Evolutionary conservation across 2,329 filamentous ascomycete genomes (phyloP).

Genomic region (Alternaria viburni): DNA sequence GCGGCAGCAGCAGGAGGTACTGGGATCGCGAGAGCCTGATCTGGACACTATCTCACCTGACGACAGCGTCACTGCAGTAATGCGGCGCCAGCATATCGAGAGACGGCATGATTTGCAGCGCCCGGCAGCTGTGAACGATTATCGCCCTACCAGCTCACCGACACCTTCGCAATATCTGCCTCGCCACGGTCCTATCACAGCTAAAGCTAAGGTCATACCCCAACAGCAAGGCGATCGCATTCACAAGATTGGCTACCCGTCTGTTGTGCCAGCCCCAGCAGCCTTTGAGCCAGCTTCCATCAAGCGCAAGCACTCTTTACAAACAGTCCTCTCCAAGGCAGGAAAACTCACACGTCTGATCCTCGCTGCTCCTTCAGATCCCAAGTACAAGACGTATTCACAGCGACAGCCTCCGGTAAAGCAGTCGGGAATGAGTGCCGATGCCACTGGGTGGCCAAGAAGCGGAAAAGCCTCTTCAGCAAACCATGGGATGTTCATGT

Average conservation of each 20-base stretch:
- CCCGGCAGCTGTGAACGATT: background rate
- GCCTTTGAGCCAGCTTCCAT: background rate
- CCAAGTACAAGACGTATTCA: slow-evolving; percentile 16
- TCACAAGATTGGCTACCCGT: background rate
- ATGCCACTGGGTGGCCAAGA: background rate
- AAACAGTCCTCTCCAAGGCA: background rate
- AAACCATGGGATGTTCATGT: background rate
- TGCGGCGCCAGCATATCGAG: background rate
- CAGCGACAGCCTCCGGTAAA: background rate
- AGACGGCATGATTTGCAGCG: background rate
- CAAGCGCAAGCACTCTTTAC: background rate
- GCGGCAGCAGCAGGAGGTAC: background rate
- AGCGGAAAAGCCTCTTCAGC: background rate
- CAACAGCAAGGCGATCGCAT: background rate
- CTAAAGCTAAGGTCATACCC: background rate
- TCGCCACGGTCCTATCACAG: background rate
- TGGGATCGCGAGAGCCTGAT: background rate
- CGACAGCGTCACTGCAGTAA: background rate
- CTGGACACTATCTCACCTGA: background rate
- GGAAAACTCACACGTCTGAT: slow-evolving; percentile 19
- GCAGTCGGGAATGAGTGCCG: background rate
- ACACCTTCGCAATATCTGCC: background rate
- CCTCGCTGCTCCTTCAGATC: slow-evolving; percentile 18
- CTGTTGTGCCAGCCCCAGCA: background rate
- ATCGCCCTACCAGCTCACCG: background rate